Conservation (phyloP, 805 yeast species). For the Zygotorulaspora chibaensis region DNA sequence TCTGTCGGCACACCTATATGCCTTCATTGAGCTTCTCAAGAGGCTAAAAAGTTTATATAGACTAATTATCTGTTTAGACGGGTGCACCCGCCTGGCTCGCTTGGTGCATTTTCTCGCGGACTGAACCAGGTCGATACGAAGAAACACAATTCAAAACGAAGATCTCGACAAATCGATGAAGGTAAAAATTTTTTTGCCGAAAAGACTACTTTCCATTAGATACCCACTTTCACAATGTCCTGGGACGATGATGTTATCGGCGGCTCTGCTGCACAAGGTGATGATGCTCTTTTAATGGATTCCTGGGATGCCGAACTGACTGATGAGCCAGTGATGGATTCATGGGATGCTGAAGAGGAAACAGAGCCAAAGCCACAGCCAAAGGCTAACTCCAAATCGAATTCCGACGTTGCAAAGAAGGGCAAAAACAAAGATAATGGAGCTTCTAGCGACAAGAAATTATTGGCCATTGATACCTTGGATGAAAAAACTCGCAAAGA, state of each 20-base stretch:
- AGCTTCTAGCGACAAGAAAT: constrained; percentile 36
- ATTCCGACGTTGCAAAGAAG: constrained; percentile 28
- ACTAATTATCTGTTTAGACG: no score
- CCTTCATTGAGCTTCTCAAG: no score
- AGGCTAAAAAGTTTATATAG: no score
- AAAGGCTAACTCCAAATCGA: constrained; percentile 30
- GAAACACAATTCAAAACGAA: not conserved
- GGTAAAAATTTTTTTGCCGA: not conserved
- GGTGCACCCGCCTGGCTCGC: no score
- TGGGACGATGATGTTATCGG: constrained; percentile 89
- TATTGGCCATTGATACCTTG: constrained; percentile 58
- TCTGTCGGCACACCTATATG: no score
- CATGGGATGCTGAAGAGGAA: constrained; percentile 87
- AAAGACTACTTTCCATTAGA: not conserved
- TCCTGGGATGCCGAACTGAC: constrained; percentile 78
- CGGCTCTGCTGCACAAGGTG: constrained; percentile 49
- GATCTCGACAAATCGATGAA: not conserved
- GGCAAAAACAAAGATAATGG: constrained; percentile 39
- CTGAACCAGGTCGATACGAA: not conserved
- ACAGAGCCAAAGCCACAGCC: constrained; percentile 36
- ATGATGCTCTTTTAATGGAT: constrained; percentile 48
- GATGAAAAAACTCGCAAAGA: constrained; percentile 74
- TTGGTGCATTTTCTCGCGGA: not conserved
- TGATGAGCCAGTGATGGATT: constrained; percentile 69
- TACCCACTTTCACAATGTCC: constrained; percentile 27